Percentiles rank a stretch among this genome's conserved stretches.
Conservation (phyloP, 257 asterid species). For the Forsythia suspensa region DNA sequence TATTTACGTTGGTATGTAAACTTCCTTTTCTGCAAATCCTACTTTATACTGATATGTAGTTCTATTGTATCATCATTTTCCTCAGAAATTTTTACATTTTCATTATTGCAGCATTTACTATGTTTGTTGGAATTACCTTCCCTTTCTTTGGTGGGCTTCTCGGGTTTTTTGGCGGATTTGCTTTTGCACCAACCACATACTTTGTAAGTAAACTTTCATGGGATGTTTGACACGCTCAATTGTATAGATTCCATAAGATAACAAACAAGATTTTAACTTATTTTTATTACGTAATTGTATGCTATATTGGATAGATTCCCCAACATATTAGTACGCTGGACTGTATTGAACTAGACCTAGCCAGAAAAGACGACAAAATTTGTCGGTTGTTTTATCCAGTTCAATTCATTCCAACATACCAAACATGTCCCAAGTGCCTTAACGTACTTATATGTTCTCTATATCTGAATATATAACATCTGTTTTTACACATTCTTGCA, state of each 20-base stretch:
- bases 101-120: conserved; percentile 39
- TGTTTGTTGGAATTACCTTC: conserved; percentile 42
- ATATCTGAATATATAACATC: neutral
- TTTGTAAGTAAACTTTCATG: conserved; percentile 31
- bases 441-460: neutral
- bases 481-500: conserved; percentile 9
- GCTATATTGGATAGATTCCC: neutral
- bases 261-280: neutral
- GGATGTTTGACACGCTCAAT: neutral
- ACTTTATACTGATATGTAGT: neutral
- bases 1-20: conserved; percentile 42
- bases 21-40: neutral
- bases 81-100: neutral
- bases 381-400: neutral
- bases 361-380: neutral
- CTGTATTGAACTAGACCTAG: neutral
- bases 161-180: conserved; percentile 46
- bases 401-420: neutral
- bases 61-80: neutral
- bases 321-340: neutral
- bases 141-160: conserved; percentile 53
- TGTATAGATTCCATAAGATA: neutral
- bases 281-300: no score
- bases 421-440: neutral
- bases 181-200: conserved; percentile 47